Evolutionary conservation across 1,284 basidiomycete genomes (phyloP).

Genomic region (Inonotus obliquus): DNA sequence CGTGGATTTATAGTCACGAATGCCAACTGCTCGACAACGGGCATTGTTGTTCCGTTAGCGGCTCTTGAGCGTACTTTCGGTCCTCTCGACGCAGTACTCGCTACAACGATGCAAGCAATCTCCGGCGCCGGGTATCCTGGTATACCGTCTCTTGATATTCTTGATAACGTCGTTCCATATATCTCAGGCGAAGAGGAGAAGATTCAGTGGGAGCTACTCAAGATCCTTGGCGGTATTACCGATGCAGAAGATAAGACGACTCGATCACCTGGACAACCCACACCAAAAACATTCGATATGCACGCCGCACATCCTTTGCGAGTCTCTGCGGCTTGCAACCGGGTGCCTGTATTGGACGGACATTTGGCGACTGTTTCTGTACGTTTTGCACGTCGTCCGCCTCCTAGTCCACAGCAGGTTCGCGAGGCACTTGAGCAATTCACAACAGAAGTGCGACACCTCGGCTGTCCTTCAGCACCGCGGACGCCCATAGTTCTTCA

Average conservation of each 20-base stretch:
- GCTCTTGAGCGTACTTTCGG: constrained; percentile 93
- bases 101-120: constrained; percentile 98
- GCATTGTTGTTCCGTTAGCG: constrained; percentile 86
- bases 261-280: background rate
- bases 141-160: constrained; percentile 84
- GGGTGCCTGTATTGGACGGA: constrained; percentile 91
- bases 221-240: constrained; percentile 87
- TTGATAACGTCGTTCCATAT: constrained; percentile 96
- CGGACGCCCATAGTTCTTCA: constrained; percentile 86
- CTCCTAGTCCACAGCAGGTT: constrained; percentile 86
- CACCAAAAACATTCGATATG: constrained; percentile 72
- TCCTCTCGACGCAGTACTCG: constrained; percentile 84
- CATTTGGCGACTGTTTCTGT: constrained; percentile 89
- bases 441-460: constrained; percentile 74
- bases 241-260: constrained; percentile 44
- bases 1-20: constrained; percentile 98
- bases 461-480: constrained; percentile 85
- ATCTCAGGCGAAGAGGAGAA: constrained; percentile 98
- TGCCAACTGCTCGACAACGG: constrained; percentile 98
- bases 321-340: constrained; percentile 88
- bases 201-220: constrained; percentile 97
- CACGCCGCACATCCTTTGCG: constrained; percentile 76
- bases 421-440: constrained; percentile 76
- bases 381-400: constrained; percentile 75
- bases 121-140: constrained; percentile 97